Percentiles rank a stretch among this genome's conserved stretches.
Evolutionary conservation across 768 basidiomycete species (phyloP).

Genomic region (Xerocomellus chrysenteron): DNA sequence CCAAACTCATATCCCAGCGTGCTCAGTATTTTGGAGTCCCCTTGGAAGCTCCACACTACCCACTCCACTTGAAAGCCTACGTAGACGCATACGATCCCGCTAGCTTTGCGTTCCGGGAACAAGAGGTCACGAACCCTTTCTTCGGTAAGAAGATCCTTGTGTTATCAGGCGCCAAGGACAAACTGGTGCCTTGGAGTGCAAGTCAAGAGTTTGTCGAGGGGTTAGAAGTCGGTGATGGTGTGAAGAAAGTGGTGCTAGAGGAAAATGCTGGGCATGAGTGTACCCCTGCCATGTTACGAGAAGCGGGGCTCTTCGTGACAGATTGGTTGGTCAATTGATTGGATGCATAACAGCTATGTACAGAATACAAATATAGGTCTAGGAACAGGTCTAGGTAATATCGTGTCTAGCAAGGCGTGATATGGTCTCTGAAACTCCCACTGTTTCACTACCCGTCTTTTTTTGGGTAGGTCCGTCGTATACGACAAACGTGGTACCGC

Average conservation of each 20-base stretch:
- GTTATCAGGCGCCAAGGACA: conserved; percentile 64
- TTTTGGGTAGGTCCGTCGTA: conserved; percentile 67
- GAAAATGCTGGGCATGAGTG: conserved; percentile 61
- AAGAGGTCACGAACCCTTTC: conserved; percentile 53
- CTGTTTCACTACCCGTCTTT: conserved; percentile 35
- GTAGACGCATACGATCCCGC: conserved; percentile 50
- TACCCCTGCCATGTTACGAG: conserved; percentile 57
- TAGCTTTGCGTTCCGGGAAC: conserved; percentile 39
- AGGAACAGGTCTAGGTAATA: background rate
- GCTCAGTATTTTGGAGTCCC: conserved; percentile 45
- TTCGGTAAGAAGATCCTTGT: conserved; percentile 71
- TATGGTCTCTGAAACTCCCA: background rate
- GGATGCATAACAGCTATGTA: background rate
- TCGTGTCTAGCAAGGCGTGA: background rate
- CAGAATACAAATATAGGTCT: conserved; percentile 1
- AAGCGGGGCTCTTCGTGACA: conserved; percentile 34
- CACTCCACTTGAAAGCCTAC: conserved; percentile 48
- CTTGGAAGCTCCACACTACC: conserved; percentile 55
- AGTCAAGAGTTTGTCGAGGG: conserved; percentile 55
- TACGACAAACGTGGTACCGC: conserved; percentile 86
- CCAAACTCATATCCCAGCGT: conserved; percentile 54
- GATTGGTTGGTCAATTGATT: conserved; percentile 25
- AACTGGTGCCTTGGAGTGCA: conserved; percentile 63
- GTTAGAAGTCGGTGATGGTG: conserved; percentile 55
- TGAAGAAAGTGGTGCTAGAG: conserved; percentile 55